phyloP scores from a whole-genome alignment of 225 moss, liverwort and hornwort genomes.

The Marchantia polymorpha region DNA sequence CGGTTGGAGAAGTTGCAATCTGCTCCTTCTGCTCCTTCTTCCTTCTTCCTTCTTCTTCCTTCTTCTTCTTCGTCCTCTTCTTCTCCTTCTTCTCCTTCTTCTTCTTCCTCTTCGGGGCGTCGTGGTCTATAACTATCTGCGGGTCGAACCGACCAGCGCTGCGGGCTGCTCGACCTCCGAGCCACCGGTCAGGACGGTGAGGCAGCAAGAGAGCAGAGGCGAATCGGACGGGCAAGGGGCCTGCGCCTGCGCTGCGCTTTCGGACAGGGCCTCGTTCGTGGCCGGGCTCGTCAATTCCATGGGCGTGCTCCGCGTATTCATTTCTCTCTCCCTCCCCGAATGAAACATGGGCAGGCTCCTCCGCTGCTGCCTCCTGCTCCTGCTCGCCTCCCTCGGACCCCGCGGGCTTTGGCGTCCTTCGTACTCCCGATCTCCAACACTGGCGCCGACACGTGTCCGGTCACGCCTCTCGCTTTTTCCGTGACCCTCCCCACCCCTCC shows the following conservation, averaged over 20 bases:
- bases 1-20: slow-evolving; percentile 25
- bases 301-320: not conserved
- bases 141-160: not conserved
- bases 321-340: not conserved
- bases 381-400: too few species aligned
- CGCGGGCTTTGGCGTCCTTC: not conserved
- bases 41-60: too few species aligned
- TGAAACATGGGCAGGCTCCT: not conserved
- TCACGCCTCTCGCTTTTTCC: not conserved
- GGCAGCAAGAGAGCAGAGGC: too few species aligned
- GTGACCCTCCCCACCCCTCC: not conserved
- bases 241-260: not conserved
- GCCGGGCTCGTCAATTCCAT: not conserved
- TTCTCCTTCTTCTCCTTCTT: too few species aligned
- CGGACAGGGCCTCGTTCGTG: not conserved
- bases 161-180: not conserved
- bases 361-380: not conserved
- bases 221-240: not conserved
- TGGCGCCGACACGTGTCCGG: not conserved
- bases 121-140: not conserved
- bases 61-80: too few species aligned
- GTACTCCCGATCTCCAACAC: not conserved
- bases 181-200: slow-evolving; percentile 11
- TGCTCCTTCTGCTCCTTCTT: slow-evolving; percentile 1
- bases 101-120: too few species aligned